Evolutionary conservation across 345 rosid genomes (phyloP).

Genomic region (Chamaenerion angustifolium): DNA sequence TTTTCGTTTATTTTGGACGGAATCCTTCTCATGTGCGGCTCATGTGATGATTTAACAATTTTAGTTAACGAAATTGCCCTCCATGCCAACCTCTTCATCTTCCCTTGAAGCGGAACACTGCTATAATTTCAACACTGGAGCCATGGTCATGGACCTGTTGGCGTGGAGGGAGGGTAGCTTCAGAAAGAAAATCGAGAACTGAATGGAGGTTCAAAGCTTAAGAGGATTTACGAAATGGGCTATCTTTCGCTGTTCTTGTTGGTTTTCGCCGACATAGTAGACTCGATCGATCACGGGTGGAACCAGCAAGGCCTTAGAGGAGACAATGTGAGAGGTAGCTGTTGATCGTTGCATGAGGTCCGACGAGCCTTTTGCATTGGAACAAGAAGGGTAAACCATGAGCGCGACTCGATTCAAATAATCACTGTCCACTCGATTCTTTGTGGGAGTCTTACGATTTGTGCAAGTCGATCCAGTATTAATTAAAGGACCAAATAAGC

Average conservation of each 20-base stretch:
- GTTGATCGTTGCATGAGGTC: conserved; percentile 73
- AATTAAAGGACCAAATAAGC: conserved; percentile 15
- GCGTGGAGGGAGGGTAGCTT: conserved; percentile 69
- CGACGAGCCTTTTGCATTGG: conserved; percentile 91
- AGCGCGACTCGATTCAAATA: conserved; percentile 63
- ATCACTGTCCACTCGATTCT: conserved; percentile 64
- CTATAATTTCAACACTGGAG: conserved; percentile 94
- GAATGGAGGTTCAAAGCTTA: conserved; percentile 77
- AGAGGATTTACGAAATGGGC: conserved; percentile 76
- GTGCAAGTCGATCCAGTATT: conserved; percentile 15
- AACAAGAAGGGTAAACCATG: conserved; percentile 98
- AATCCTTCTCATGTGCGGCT: too few species aligned
- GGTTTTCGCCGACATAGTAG: conserved; percentile 70
- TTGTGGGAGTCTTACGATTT: conserved; percentile 83
- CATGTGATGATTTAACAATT: too few species aligned
- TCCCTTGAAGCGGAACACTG: too few species aligned
- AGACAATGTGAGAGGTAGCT: conserved; percentile 74
- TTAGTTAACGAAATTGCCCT: too few species aligned
- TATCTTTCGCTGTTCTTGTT: conserved; percentile 82
- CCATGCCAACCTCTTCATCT: too few species aligned
- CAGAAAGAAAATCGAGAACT: conserved; percentile 49
- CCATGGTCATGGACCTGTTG: conserved; percentile 83
- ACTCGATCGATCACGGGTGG: conserved; percentile 76
- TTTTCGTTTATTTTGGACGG: too few species aligned
- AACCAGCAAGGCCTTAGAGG: conserved; percentile 97